phyloP scores from a whole-genome alignment of 139 green algal genomes.

The Spirogloea muscicola region DNA sequence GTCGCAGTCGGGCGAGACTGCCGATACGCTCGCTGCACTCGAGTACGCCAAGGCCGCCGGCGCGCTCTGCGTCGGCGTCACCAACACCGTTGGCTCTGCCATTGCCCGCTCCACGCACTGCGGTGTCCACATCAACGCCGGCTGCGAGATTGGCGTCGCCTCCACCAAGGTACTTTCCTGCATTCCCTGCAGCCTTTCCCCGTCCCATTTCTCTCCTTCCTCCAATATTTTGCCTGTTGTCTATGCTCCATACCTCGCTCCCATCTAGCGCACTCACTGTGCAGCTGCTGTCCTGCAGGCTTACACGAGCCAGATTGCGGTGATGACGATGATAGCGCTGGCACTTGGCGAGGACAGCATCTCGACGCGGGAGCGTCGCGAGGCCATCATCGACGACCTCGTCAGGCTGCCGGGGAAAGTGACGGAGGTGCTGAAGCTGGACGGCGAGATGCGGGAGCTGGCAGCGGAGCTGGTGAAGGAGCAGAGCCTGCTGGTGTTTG shows the following conservation, averaged over 20 bases:
- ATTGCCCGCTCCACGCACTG: constrained; percentile 87
- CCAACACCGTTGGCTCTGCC: constrained; percentile 91
- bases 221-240: too few species aligned
- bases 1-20: constrained; percentile 89
- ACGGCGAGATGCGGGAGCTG: constrained; percentile 71
- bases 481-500: constrained; percentile 62
- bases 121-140: constrained; percentile 93
- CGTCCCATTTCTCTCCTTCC: too few species aligned
- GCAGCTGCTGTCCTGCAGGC: too few species aligned
- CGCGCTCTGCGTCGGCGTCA: constrained; percentile 92
- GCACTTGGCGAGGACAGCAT: constrained; percentile 85
- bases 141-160: constrained; percentile 95
- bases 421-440: constrained; percentile 62
- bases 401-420: constrained; percentile 62
- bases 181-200: too few species aligned
- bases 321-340: constrained; percentile 88
- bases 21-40: constrained; percentile 86
- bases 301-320: constrained; percentile 85
- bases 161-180: constrained; percentile 77
- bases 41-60: constrained; percentile 78
- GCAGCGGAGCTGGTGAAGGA: constrained; percentile 73
- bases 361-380: constrained; percentile 59
- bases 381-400: constrained; percentile 82
- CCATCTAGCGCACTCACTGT: neutral
- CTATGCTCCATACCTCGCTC: too few species aligned